Evolutionary conservation across 1,284 basidiomycete genomes (phyloP).

Genomic region (Ustilago loliicola): DNA sequence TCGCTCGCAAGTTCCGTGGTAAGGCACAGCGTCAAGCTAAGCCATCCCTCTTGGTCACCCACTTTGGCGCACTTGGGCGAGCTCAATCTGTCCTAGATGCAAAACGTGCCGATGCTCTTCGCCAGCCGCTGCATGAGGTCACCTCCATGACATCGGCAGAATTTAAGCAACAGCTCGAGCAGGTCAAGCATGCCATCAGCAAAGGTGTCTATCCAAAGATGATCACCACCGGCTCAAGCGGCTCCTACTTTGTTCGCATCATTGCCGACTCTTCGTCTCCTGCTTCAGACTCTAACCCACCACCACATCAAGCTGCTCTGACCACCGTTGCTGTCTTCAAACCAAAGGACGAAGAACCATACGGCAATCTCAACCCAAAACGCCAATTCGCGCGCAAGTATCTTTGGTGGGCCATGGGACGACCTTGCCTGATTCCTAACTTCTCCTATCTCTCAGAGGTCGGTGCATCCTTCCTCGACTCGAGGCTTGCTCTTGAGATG

Average conservation of each 20-base stretch:
- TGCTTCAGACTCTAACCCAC: background rate
- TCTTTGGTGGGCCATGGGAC: constrained; percentile 70
- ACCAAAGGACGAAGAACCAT: constrained; percentile 69
- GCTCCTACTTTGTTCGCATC: constrained; percentile 66
- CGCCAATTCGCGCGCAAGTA: constrained; percentile 68
- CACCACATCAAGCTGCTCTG: background rate
- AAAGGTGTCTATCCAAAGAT: constrained; percentile 65
- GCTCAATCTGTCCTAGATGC: constrained; percentile 22
- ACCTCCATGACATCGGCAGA: constrained; percentile 41
- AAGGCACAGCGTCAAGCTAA: constrained; percentile 21
- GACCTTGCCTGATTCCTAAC: constrained; percentile 68
- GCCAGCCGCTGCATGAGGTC: constrained; percentile 22
- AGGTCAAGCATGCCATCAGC: constrained; percentile 59
- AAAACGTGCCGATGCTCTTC: background rate
- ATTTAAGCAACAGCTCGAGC: constrained; percentile 48
- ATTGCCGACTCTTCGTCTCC: constrained; percentile 5
- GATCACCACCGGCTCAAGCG: constrained; percentile 66
- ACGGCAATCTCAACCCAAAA: constrained; percentile 68
- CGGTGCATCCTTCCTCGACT: constrained; percentile 86
- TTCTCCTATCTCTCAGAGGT: constrained; percentile 76
- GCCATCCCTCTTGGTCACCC: constrained; percentile 34
- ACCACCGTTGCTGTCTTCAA: constrained; percentile 67
- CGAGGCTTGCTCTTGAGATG: constrained; percentile 80
- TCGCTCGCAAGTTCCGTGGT: constrained; percentile 51
- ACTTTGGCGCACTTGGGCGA: constrained; percentile 39